These are phyloP conservation scores for Aureobasidium lini DNA, from an alignment of 2,329 filamentous ascomycete species.

Conservation along the genomic window DNA sequence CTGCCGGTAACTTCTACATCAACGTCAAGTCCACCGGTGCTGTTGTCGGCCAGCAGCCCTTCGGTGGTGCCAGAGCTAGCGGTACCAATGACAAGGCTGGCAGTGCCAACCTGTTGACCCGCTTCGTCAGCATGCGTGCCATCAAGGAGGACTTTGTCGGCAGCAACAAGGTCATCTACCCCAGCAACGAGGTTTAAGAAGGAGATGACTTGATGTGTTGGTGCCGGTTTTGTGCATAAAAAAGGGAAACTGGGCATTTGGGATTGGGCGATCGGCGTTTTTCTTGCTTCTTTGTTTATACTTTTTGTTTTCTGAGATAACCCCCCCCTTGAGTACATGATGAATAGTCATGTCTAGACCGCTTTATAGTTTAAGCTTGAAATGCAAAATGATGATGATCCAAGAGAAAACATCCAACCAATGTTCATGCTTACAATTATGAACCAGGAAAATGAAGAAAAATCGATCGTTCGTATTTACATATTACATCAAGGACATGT, in stretches of 20 bases:
- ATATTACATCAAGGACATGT: background rate
- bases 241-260: background rate
- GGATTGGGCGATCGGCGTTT: background rate
- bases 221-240: background rate
- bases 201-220: background rate
- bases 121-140: conserved; percentile 50
- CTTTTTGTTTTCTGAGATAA: background rate
- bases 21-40: conserved; percentile 65
- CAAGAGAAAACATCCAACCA: background rate
- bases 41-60: conserved; percentile 34
- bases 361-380: background rate
- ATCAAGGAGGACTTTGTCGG: conserved; percentile 51
- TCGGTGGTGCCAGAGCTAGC: conserved; percentile 47
- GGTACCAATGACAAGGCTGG: conserved; percentile 54
- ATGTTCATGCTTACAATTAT: too few species aligned
- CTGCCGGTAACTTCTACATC: conserved; percentile 78
- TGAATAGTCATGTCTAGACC: background rate
- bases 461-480: background rate
- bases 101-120: conserved; percentile 42
- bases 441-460: background rate
- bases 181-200: conserved; percentile 40
- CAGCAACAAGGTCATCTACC: conserved; percentile 43
- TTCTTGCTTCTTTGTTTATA: background rate
- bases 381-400: background rate
- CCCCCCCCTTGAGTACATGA: background rate